Percentiles rank a stretch among this genome's conserved stretches.
phyloP scores from a whole-genome alignment of 257 asterid species.

The Nicotiana paniculata region DNA sequence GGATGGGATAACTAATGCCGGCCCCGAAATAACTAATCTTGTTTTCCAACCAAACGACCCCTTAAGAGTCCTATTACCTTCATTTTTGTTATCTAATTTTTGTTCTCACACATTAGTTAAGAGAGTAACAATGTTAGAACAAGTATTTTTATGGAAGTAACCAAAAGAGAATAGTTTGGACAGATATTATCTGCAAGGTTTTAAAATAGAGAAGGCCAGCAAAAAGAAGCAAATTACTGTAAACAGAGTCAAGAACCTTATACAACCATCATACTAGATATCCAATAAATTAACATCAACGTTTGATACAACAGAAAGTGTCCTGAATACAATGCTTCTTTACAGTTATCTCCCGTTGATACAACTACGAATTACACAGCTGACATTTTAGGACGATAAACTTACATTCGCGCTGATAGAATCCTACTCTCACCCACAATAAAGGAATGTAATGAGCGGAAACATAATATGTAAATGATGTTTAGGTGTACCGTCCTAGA shows the following conservation, averaged over 20 bases:
- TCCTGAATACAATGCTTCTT: slow-evolving; percentile 17
- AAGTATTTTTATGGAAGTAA: no score
- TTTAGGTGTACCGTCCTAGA: background rate
- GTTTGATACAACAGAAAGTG: slow-evolving; percentile 6
- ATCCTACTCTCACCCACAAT: no score
- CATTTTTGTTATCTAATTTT: no score
- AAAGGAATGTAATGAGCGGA: background rate
- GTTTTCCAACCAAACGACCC: no score
- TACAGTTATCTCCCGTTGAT: slow-evolving; percentile 13
- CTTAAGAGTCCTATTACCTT: no score
- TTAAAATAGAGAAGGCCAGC: no score
- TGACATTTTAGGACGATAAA: background rate
- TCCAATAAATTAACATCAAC: slow-evolving; percentile 9
- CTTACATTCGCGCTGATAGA: background rate
- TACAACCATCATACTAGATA: background rate
- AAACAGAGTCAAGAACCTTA: background rate
- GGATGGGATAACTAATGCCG: no score
- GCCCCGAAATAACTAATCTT: no score
- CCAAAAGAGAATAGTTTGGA: no score
- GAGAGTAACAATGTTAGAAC: no score
- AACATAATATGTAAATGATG: background rate
- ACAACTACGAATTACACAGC: background rate
- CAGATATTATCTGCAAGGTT: no score
- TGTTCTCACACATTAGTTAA: no score
- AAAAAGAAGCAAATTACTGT: background rate